These are phyloP conservation scores for Acanthamoeba rhysodes DNA, from an alignment of 208 protist species.

Conservation along the genomic window DNA sequence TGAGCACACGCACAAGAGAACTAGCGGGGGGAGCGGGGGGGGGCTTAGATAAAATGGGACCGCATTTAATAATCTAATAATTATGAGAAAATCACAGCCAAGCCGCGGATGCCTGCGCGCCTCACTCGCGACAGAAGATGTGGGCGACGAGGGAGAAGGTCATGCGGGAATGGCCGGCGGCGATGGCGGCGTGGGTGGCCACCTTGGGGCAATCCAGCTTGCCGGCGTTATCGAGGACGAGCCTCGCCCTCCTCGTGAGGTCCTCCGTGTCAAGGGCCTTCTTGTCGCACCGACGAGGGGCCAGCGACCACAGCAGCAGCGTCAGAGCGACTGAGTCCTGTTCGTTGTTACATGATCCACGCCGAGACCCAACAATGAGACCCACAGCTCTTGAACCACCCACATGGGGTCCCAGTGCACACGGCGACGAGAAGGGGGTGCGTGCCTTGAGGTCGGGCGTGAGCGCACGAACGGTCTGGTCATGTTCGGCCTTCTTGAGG, in stretches of 20 bases:
- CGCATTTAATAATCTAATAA: too few relatives aligned
- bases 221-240: conserved; percentile 40
- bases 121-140: conserved; percentile 41
- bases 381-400: too few relatives aligned
- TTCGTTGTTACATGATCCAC: background rate
- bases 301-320: conserved; percentile 43
- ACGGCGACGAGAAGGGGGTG: background rate
- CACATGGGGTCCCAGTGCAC: too few relatives aligned
- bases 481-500: conserved; percentile 60
- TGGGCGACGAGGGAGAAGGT: conserved; percentile 53
- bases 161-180: conserved; percentile 37
- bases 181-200: conserved; percentile 4
- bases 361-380: too few relatives aligned
- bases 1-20: too few relatives aligned
- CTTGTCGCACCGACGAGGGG: conserved; percentile 56
- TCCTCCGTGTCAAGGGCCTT: conserved; percentile 16
- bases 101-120: background rate
- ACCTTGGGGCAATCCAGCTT: conserved; percentile 56
- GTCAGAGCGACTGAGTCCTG: conserved; percentile 31
- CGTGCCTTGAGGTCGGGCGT: conserved; percentile 45
- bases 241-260: conserved; percentile 21
- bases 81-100: background rate
- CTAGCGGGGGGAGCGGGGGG: too few relatives aligned
- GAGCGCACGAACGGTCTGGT: background rate
- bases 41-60: background rate